Base-by-base conservation (phyloP, 1,139 yeast genomes). In the Kodamaea suecica region DNA sequence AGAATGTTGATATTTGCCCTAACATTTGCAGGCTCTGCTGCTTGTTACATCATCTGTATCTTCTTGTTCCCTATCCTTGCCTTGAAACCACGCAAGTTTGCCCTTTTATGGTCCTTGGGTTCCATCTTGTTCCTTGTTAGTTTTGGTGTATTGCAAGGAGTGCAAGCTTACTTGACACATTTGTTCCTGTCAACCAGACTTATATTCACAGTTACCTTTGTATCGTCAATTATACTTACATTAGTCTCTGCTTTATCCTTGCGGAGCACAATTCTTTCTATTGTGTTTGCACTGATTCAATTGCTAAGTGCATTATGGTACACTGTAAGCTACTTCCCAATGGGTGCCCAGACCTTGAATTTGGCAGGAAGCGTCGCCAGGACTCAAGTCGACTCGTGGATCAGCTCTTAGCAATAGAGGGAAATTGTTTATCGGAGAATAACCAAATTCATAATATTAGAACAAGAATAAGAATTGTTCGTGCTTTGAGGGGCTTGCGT, bases 311-410 rank as follows among this genome's bases (percentile, higher is more conserved):
- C 77, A 9, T 37, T 76, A 5, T 73, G 76, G 70, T 78, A 78
- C 50, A 70, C 81, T 0, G 73, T 78, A 4, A 77, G 84, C 45
- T 78, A 78, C 50, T 78, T 78, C 56, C 84, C 84, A 3, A 59
- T 74, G 62, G 84, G 84, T 2, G 63, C 68, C 30, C 78, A 72
- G 37, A 78, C 83, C 0, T 57, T 78, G 35, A 66, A 63, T 39
- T 52, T 78, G 36, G 79, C 82, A 0, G 65, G 78, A 3, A 61
- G 61, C 15, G 76, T 76, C 8, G 84, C 84, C 4, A 57, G 78
- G 36, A 59, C 67, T 27, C 83, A 77, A 48, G 82, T 76, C 1
- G 82, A 76, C 41, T 63, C 67, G 30, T 78, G 84, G 84, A 64
- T 78, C 30, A 73, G 63, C 36, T 51, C 64, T 17, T 72, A 49